These are phyloP conservation scores for Cytidiella melzeri DNA, from an alignment of 768 basidiomycete species.

Conservation along the genomic window DNA sequence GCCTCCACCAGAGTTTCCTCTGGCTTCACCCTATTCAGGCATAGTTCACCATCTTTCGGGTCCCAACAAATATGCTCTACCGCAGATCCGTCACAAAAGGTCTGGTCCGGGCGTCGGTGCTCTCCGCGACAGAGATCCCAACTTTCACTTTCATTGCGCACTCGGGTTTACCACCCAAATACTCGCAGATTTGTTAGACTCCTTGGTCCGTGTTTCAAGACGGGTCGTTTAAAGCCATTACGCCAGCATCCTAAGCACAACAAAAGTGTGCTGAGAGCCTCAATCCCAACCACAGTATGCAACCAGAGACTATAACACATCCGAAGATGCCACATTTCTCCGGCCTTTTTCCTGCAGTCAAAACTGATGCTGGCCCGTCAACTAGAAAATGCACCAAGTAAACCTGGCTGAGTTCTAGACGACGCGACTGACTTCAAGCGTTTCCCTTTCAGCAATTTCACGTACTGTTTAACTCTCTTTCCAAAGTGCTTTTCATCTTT, in stretches of 20 bases:
- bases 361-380: slow-evolving; percentile 68
- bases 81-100: slow-evolving; percentile 68
- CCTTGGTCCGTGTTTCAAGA: slow-evolving; percentile 86
- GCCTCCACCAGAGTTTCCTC: slow-evolving; percentile 96
- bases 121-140: slow-evolving; percentile 55
- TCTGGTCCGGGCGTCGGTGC: slow-evolving; percentile 74
- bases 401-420: slow-evolving; percentile 19
- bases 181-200: slow-evolving; percentile 82
- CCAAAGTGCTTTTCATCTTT: slow-evolving; percentile 80
- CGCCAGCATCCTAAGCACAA: slow-evolving; percentile 65
- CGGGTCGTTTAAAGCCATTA: slow-evolving; percentile 77
- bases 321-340: slow-evolving; percentile 59
- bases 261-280: slow-evolving; percentile 56
- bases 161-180: slow-evolving; percentile 43
- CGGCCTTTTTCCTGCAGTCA: slow-evolving; percentile 48
- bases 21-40: slow-evolving; percentile 88
- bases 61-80: slow-evolving; percentile 83
- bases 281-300: slow-evolving; percentile 52
- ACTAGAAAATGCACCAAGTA: slow-evolving; percentile 24
- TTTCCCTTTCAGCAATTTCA: slow-evolving; percentile 68
- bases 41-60: slow-evolving; percentile 91
- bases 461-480: slow-evolving; percentile 78
- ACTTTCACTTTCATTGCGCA: slow-evolving; percentile 70
- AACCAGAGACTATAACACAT: slow-evolving; percentile 59
- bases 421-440: slow-evolving; percentile 14